Evolutionary conservation across 176 grass and related monocot species (phyloP).

Genomic region (Thalia dealbata): DNA sequence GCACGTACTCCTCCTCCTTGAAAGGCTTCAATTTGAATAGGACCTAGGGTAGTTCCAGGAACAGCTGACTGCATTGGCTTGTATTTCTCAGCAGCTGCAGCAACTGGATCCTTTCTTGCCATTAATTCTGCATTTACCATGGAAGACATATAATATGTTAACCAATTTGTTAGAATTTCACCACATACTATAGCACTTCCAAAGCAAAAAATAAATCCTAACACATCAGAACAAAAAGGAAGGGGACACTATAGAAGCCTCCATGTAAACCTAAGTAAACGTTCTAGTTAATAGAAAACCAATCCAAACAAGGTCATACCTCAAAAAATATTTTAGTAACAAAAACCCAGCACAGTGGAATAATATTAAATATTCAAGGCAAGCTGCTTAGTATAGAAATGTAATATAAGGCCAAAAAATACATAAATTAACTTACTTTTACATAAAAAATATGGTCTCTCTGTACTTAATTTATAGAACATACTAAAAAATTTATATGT

Average conservation of each 20-base stretch:
- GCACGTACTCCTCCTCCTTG: constrained; percentile 57
- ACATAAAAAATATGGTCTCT: not conserved
- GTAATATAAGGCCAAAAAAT: too few species aligned
- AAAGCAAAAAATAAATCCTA: not conserved
- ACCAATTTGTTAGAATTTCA: not conserved
- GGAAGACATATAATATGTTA: not conserved
- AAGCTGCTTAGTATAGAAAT: not conserved
- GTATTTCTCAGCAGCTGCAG: constrained; percentile 92
- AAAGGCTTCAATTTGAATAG: constrained; percentile 93
- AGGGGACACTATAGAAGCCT: not conserved
- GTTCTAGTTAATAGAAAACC: not conserved
- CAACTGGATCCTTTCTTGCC: constrained; percentile 80
- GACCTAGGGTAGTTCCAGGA: constrained; percentile 90
- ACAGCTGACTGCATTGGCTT: constrained; percentile 95
- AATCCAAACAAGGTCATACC: not conserved
- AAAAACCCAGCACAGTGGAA: not conserved
- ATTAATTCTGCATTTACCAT: constrained; percentile 43
- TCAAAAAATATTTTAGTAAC: not conserved
- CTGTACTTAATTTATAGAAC: not conserved
- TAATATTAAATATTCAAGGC: not conserved
- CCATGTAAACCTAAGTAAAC: not conserved
- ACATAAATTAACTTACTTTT: not conserved
- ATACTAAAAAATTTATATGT: not conserved
- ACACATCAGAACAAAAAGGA: not conserved
- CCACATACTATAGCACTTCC: not conserved